Evolutionary conservation across 164 flowering plant genomes (phyloP).

Genomic region (Malania oleifera): DNA sequence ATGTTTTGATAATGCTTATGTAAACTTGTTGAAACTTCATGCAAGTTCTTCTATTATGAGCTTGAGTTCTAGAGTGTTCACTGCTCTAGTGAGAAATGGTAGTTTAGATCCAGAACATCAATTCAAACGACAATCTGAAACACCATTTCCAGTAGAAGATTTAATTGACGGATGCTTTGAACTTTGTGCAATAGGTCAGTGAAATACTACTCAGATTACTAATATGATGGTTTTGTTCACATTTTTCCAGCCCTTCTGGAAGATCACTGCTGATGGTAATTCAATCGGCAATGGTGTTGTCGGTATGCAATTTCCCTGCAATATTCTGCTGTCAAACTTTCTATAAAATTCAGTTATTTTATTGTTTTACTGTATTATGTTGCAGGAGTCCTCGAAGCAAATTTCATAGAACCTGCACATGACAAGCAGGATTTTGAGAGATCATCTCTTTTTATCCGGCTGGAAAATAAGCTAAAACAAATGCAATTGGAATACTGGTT

Average conservation of each 20-base stretch:
- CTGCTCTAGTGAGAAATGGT: no score
- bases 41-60: no score
- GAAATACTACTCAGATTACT: background rate
- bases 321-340: background rate
- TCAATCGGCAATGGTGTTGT: conserved; percentile 61
- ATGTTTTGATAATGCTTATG: conserved; percentile 13
- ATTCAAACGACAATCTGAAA: background rate
- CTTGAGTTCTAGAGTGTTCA: no score
- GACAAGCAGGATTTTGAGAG: conserved; percentile 99
- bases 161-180: background rate
- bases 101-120: no score
- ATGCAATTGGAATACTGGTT: conserved; percentile 79
- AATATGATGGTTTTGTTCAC: conserved; percentile 12
- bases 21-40: background rate
- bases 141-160: background rate
- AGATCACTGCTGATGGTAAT: conserved; percentile 49
- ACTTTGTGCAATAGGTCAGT: no score
- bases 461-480: conserved; percentile 74
- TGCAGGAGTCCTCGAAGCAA: conserved; percentile 90
- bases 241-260: conserved; percentile 84
- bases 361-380: conserved; percentile 5
- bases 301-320: conserved; percentile 38
- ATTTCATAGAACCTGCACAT: conserved; percentile 95
- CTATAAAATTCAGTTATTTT: conserved; percentile 5
- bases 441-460: conserved; percentile 58